Conservation (phyloP, 2,329 filamentous ascomycete genomes). For the Paraphoma chrysanthemicola region DNA sequence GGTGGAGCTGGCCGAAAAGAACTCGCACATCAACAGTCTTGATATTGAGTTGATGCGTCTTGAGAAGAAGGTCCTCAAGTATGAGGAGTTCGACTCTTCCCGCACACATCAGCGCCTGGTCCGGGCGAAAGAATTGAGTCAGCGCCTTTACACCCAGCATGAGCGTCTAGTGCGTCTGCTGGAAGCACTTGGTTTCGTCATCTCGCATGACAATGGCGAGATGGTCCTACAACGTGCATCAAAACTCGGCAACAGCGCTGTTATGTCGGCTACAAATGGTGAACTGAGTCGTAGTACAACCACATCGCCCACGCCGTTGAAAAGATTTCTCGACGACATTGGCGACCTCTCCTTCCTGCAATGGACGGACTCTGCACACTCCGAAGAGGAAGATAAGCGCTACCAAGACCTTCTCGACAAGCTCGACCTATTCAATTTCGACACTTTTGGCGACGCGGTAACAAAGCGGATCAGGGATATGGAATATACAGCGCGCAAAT, state of each 20-base stretch:
- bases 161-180: constrained; percentile 83
- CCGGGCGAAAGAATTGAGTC: constrained; percentile 82
- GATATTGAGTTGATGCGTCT: constrained; percentile 77
- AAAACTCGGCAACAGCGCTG: constrained; percentile 59
- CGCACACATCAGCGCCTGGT: constrained; percentile 74
- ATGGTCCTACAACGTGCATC: constrained; percentile 78
- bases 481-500: constrained; percentile 90
- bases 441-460: constrained; percentile 83
- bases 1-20: constrained; percentile 75
- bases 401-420: constrained; percentile 78
- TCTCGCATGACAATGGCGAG: constrained; percentile 74
- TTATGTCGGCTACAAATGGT: constrained; percentile 48
- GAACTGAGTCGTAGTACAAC: constrained; percentile 58
- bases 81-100: constrained; percentile 54
- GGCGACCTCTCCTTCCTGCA: constrained; percentile 76
- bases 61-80: constrained; percentile 68
- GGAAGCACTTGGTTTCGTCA: constrained; percentile 83
- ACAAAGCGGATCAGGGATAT: constrained; percentile 91
- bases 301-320: constrained; percentile 61
- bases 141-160: constrained; percentile 81
- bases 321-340: constrained; percentile 65
- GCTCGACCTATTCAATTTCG: constrained; percentile 80
- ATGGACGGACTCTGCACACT: constrained; percentile 77
- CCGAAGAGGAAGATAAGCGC: constrained; percentile 71
- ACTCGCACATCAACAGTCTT: constrained; percentile 76